Base-by-base conservation (phyloP, 2,329 filamentous ascomycete species). In the Fusarium multiceps region DNA sequence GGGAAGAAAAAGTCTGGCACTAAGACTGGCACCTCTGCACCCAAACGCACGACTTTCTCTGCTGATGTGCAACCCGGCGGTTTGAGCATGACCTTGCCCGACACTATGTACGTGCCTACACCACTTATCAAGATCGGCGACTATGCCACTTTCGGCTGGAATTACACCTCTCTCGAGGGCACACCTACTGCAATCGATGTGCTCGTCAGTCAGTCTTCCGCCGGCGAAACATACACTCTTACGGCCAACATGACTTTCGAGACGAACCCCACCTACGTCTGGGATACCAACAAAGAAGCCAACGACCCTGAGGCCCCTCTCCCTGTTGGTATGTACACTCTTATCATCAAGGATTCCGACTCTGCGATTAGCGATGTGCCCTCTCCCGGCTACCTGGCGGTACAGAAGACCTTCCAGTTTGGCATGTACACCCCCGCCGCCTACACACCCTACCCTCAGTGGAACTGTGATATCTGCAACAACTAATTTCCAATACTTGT, bases 161-260 rank as follows among this genome's bases (percentile, higher is more conserved):
- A 90, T 79, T 91, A 90, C 80, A 91, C 89, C 6, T 85, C 85
- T 46, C 77, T 91, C 30, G 81, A 83, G 58, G 87, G 80, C 27
- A 86, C 82, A 2, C 89, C 89, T 3, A 88, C 86, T 5, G 88
- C 87, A 42, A 75, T 91, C 60, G 87, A 91, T 68, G 81, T 91
- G 16, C 77, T 89, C 60, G 82, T 88, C 34, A 87, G 86, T 69
- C 89, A 86, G 80, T 85, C 84, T 42, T 77, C 77, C 10, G 85
- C 83, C 46, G 78, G 81, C 21, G 81, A 83, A 64, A 85, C 87
- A 4, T 90, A 86, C 81, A 90, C 88, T 18, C 81, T 91, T 46
- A 88, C 88, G 5, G 80, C 83, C 75, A 91, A 91, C 80, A 89
- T 89, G 85, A 87, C 86, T 1, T 89, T 86, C 60, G 77, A 81